Evolutionary conservation across 208 protist genomes (phyloP), one percentile per base, ranked within the genome.

Genomic region (Wallacemonas sp.): DNA sequence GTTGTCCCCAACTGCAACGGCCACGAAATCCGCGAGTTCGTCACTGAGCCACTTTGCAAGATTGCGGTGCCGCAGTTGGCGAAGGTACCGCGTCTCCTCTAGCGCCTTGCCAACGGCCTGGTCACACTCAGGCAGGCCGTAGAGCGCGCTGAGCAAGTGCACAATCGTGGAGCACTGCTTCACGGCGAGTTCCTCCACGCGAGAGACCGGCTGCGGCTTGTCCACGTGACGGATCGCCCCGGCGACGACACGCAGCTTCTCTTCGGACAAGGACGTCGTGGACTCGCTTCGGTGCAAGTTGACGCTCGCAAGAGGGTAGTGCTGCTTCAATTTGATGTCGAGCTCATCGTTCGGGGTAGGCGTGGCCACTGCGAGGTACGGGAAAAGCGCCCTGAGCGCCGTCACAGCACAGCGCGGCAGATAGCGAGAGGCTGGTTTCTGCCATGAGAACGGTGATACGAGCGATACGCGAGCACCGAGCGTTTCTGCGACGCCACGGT

Each of bases 111-210:
- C 65, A 27, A 87, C 65, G 1, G 84, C 71, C 5, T 74, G 52
- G 68, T 96, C 91, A 2, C 49, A 65, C 43, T 93, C 91, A 1
- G 88, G 88, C 23, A 96, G 58, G 11, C 74, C 82, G 74, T 92
- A 96, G n/a, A 96, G 83, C 12, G 91, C 88, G 34, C 70, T 76
- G 41, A 93, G 65, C 52, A 96, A 81, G 24, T 49, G 67, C 16
- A 94, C 17, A 24, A 94, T 68, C 19, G 76, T 76, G 44, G 52
- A 48, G 27, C 79, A 87, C 76, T 96, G 91, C 14, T 71, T 66
- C 17, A 78, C 52, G n/a, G 85, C 81, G 17, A 74, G 76, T 9
- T 36, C 33, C 70, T 89, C 87, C 1, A 85, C 47, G 41, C 73
- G 74, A 62, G 71, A 74, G n/a, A 74, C 55, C 27, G 6, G 43